Evolutionary conservation across 179 eudicot species (phyloP), one percentile per base, ranked within the genome.

Genomic region (Nepenthes alata): DNA sequence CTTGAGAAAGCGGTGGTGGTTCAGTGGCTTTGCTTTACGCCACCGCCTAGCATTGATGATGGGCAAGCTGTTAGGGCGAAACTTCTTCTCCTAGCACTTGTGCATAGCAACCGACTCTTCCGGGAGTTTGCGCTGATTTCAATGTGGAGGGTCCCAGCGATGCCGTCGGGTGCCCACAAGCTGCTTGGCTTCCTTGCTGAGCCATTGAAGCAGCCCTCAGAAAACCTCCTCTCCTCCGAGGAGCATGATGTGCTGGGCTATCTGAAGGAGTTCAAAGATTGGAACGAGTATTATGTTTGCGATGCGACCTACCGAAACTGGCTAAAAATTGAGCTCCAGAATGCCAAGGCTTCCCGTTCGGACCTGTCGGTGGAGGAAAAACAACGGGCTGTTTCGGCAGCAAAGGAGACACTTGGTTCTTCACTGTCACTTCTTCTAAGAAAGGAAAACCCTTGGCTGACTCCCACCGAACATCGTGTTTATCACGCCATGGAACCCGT

Each of bases 1-100:
- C 81, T 81, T 65, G 90, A 93, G 76, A 91, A 93, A 76, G 97
- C 98, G 65, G 85, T 78, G 93, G 95, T 78, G 56, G 66, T 93
- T 61, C 93, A 89, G 68, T 93, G 98, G 98, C 93, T 93, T 63
- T 86, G 95, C 83, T 89, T 93, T 83, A 85, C 93, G 34, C 98
- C 98, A 57, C 98, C 95, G 49, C 81, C 96, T 45, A 81, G 90
- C 41, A 80, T 82, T 62, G 78, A 70, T 69, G 84, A 83, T 76
- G 88, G 75, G 70, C 67, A 76, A 61, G 69, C 65, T 66, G 80
- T 87, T 70, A 70, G 85, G 66, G 66, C 78, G 37, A 83, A 83
- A 75, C 90, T 93, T 64, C 93, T 86, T 69, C 71, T 80, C 47
- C 85, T 79, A 59, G 95, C 95, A 57, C 74, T 89, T 65, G 74